Evolutionary conservation across 2,329 filamentous ascomycete genomes (phyloP).

Genomic region (Tolypocladium tundrense): DNA sequence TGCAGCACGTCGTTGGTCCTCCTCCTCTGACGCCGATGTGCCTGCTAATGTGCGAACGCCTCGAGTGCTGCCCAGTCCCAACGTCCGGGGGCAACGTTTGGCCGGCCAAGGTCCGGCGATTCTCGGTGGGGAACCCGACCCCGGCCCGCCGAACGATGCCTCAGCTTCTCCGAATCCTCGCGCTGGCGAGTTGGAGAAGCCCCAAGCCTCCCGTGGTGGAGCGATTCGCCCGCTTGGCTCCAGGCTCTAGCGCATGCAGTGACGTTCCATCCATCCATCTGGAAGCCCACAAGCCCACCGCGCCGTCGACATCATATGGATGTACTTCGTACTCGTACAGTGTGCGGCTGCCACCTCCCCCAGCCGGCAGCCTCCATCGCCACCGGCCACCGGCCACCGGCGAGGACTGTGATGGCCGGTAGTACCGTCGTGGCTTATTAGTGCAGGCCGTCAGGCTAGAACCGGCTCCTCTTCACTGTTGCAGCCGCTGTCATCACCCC

Average conservation of each 20-base stretch:
- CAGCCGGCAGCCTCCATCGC: neutral
- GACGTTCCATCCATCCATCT: constrained; percentile 12
- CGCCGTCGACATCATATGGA: neutral
- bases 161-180: neutral
- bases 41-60: neutral
- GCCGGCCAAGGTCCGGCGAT: constrained; percentile 1
- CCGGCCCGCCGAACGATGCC: neutral
- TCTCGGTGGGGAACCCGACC: neutral
- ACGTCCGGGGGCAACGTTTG: neutral
- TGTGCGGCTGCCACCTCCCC: neutral
- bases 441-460: neutral
- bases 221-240: neutral
- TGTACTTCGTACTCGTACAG: neutral
- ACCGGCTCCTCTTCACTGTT: neutral
- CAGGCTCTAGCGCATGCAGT: constrained; percentile 7
- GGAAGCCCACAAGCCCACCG: neutral
- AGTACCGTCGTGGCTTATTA: neutral
- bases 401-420: neutral
- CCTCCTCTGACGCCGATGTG: neutral
- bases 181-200: neutral
- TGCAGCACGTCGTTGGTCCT: neutral
- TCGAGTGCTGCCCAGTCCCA: neutral
- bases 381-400: neutral
- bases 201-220: neutral
- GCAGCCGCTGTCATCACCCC: neutral